A percentile compares a stretch with the other conserved stretches of the same genome.
These are phyloP conservation scores for Collybia sordida DNA, from an alignment of 768 basidiomycete species.

Conservation along the genomic window DNA sequence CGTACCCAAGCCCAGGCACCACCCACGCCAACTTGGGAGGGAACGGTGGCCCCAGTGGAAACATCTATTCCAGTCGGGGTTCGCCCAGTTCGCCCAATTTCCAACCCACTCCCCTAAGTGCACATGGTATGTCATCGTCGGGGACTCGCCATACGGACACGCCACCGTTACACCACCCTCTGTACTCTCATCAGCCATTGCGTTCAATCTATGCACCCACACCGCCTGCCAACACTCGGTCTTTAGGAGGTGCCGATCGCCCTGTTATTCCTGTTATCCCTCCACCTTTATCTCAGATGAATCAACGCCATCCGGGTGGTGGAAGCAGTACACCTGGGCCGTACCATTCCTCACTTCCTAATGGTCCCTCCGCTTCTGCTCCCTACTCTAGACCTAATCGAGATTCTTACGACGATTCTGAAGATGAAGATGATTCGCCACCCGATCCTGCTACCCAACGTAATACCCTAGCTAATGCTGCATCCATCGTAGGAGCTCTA, in stretches of 20 bases:
- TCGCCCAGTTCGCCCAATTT: too few species aligned
- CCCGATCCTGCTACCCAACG: background rate
- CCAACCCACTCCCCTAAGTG: background rate
- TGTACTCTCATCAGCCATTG: background rate
- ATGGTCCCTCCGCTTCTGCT: background rate
- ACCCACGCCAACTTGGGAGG: background rate
- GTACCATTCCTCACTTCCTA: background rate
- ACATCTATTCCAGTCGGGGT: background rate
- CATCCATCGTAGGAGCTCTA: background rate
- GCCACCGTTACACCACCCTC: background rate
- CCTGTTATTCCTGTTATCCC: too few species aligned
- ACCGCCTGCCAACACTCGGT: too few species aligned
- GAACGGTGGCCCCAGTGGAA: background rate
- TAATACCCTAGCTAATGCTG: slow-evolving; percentile 2
- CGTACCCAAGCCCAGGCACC: background rate
- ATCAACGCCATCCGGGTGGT: background rate
- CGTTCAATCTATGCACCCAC: too few species aligned
- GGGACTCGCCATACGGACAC: too few species aligned
- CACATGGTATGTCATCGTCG: background rate
- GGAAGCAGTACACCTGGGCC: background rate
- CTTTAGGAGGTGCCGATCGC: too few species aligned
- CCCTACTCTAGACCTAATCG: background rate
- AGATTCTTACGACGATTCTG: background rate
- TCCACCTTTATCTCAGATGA: too few species aligned
- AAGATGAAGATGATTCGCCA: background rate